phyloP scores from a whole-genome alignment of 495 filamentous ascomycete species.

The Hapsidospora chrysogenum region DNA sequence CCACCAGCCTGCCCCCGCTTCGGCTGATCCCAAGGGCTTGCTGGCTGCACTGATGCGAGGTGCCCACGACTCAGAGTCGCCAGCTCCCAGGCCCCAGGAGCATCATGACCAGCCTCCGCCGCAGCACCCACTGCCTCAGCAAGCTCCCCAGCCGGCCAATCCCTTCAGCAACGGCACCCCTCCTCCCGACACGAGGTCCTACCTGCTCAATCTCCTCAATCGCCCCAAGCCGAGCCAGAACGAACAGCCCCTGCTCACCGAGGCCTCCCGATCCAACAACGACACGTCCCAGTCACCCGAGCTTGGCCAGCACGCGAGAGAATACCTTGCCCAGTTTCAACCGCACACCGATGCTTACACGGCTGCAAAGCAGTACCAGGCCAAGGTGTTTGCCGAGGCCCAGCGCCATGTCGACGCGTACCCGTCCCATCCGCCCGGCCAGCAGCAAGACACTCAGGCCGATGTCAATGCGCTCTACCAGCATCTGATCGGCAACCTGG shows the following conservation, averaged over 20 bases:
- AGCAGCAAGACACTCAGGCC: not conserved
- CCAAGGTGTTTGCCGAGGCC: not conserved
- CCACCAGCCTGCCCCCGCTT: conserved; percentile 27
- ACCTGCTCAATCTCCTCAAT: conserved; percentile 34
- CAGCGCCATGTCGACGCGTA: not conserved
- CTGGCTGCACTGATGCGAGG: conserved; percentile 37
- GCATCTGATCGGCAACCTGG: not conserved
- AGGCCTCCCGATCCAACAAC: conserved; percentile 9
- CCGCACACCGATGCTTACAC: not conserved
- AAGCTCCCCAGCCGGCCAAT: not conserved
- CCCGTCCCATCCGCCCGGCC: not conserved
- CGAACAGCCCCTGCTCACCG: conserved; percentile 18
- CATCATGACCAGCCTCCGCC: conserved; percentile 7
- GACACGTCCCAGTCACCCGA: conserved; percentile 1
- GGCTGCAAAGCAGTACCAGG: conserved; percentile 1
- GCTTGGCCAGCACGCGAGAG: not conserved
- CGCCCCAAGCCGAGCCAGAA: conserved; percentile 35
- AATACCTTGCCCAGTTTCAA: not conserved
- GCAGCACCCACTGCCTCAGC: not conserved
- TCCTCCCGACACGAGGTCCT: conserved; percentile 29
- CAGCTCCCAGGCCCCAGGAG: conserved; percentile 12
- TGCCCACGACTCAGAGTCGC: conserved; percentile 5
- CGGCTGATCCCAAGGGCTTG: conserved; percentile 29
- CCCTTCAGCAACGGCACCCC: conserved; percentile 12
- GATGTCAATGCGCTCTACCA: conserved; percentile 1